Evolutionary conservation across 73 alveolate species (phyloP).

Genomic region (Paramecium tetraurelia): DNA sequence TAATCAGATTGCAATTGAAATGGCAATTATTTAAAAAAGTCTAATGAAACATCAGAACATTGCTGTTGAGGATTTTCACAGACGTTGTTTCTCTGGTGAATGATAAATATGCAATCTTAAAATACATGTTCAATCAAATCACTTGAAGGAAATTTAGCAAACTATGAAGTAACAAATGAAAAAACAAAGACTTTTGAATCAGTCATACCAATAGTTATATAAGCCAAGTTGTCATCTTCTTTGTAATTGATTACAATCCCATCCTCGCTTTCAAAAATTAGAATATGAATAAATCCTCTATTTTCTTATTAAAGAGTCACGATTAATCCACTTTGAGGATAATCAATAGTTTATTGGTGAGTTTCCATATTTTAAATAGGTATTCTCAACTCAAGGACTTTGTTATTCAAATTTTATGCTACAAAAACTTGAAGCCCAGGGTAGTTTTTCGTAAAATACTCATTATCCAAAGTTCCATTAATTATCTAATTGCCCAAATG

Average conservation of each 20-base stretch:
- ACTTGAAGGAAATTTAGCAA: neutral
- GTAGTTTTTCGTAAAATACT: neutral
- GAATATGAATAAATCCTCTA: constrained; percentile 25
- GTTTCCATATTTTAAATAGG: constrained; percentile 1
- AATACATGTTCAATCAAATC: neutral
- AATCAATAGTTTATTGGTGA: neutral
- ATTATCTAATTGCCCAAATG: neutral
- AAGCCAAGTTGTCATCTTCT: constrained; percentile 19
- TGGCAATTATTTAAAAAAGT: neutral
- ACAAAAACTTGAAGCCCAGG: constrained; percentile 37
- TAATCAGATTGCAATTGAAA: neutral
- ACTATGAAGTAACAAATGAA: constrained; percentile 11
- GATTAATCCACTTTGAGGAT: neutral
- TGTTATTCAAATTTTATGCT: neutral
- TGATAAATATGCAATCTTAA: neutral
- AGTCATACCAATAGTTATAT: neutral
- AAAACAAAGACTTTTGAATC: neutral
- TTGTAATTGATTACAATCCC: constrained; percentile 3
- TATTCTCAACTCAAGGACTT: constrained; percentile 1
- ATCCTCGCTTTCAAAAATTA: neutral
- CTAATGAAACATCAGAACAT: neutral
- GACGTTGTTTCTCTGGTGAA: neutral
- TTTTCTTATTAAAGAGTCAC: neutral
- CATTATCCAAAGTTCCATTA: neutral
- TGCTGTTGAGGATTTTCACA: neutral